Base-by-base conservation (phyloP, 352 stramenopile species). In the Plasmopara muralis region DNA sequence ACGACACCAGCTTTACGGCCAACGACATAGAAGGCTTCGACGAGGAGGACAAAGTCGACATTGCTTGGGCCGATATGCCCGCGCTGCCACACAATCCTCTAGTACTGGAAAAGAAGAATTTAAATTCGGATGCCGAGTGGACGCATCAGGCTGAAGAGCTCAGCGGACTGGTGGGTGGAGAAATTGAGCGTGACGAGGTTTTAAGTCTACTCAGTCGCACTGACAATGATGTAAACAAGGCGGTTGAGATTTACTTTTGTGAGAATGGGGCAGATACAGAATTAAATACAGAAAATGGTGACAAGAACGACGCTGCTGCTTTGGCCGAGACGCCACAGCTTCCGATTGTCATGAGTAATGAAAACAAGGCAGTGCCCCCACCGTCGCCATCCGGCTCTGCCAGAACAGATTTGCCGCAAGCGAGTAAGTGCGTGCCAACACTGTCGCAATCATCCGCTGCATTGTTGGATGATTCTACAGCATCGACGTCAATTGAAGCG, bases 241-340 rank as follows among this genome's bases (percentile, higher is more conserved):
- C 83, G 0, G 81, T 90, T 25, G 81, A 92, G 48, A 70, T 90
- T 31, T 92, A 82, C 50, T 93, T 93, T 45, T 62, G 63, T 1
- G 75, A 93, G 54, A 79, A 83, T 48, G 74, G 63, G 18, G 64
- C 43, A 30, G 62, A 76, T 28, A 57, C 50, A 1, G 71, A 76
- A 6, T 72, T 78, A 38, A 62, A 71, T 14, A 66, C 79, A 34
- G 68, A 37, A 31, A 73, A 62, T 9, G 68, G 83, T 15, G 72
- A 77, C 8, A 68, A 71, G 5, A 68, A 75, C 6, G 57, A 74
- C 14, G 58, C 57, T 16, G 48, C 58, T 13, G n/a, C 12, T 15
- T 7, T 18, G 37, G n/a, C 14, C 14, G 37, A 41, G 37, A 18
- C 4, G 37, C 37, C 6, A 13, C 37, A 16, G 25, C 13, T 47